phyloP scores from a whole-genome alignment of 352 stramenopile genomes.

The Bremia lactucae region DNA sequence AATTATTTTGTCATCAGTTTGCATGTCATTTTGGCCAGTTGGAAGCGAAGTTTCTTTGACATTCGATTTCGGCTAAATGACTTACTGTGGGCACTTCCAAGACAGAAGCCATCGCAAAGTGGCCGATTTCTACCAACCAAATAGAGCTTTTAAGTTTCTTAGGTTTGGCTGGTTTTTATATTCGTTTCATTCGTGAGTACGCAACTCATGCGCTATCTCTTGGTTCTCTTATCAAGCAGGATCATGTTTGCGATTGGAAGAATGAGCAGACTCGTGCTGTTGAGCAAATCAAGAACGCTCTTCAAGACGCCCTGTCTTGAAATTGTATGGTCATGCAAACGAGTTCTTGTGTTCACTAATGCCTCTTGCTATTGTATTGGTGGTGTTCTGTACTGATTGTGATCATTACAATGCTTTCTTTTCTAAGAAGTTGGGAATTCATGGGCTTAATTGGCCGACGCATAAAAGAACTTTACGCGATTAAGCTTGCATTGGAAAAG shows the following conservation, averaged over 20 bases:
- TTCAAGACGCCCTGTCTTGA: not conserved
- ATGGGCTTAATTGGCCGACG: slow-evolving; percentile 1
- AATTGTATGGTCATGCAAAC: not conserved
- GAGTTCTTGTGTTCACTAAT: too few relatives aligned
- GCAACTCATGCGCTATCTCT: not conserved
- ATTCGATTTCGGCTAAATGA: not conserved
- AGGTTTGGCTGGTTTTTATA: slow-evolving; percentile 3
- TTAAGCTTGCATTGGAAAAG: not conserved
- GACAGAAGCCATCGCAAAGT: slow-evolving; percentile 1
- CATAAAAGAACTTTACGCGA: slow-evolving; percentile 1
- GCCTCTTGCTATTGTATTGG: not conserved
- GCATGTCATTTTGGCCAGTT: slow-evolving; percentile 1
- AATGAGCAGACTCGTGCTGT: not conserved
- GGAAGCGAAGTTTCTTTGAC: not conserved
- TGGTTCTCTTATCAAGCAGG: not conserved
- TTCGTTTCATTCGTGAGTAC: slow-evolving; percentile 1
- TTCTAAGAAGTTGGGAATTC: not conserved
- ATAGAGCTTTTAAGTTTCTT: slow-evolving; percentile 1
- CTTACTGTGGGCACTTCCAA: not conserved
- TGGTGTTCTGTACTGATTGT: not conserved
- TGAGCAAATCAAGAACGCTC: not conserved
- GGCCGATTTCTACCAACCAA: not conserved
- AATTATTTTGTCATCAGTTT: not conserved
- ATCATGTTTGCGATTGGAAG: not conserved
- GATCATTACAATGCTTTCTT: slow-evolving; percentile 3